Base-by-base conservation (phyloP, 75 land plant species). In the Chamaecyparis obtusa region DNA sequence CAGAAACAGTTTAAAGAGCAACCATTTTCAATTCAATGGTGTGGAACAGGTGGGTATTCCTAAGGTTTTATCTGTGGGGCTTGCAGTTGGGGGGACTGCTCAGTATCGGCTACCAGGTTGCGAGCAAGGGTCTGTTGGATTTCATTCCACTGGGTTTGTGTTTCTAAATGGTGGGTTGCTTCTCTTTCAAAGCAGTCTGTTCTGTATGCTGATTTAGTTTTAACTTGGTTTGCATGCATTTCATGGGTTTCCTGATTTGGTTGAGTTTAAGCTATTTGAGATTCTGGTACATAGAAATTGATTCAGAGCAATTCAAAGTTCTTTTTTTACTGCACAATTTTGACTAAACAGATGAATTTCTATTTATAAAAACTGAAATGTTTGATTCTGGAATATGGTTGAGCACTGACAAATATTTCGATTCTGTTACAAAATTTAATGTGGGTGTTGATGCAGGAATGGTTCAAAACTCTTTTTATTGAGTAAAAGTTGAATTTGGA, bases 61-160 rank as follows among this genome's bases (percentile, higher is more conserved):
- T 27, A 46, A 87, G 84, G 43, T 88, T 27, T 15, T 95, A 1
- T 91, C 91, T 0, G 9, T 95, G 55, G 96, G 96, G 39, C 90
- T 95, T 35, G 89, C 92, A 17, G 85, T 86, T 17, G 89, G 87
- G 2, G 92, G 90, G 3, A 86, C 89, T 13, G 82, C 90, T 33
- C 88, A 89, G 3, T 77, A 84, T 60, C 81, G 90, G 60, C 72
- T 91, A 13, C 93, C 94, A 8, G 99, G 99, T 8, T 90, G 92
- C 77, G 94, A 94, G 54, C 91, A 55, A 1, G 96, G 94, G 7
- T 96, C 98, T 2, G 91, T 97, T 85, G 97, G 97, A 0, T 94
- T 96, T 93, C 89, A 90, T 71, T 96, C 99, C 14, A 87, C 92
- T 74, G 99, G 99, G 7, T 92, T 93, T 37, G 89, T 95, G 36